phyloP scores from a whole-genome alignment of 148 eudicot genomes.

The Diospyros lotus region DNA sequence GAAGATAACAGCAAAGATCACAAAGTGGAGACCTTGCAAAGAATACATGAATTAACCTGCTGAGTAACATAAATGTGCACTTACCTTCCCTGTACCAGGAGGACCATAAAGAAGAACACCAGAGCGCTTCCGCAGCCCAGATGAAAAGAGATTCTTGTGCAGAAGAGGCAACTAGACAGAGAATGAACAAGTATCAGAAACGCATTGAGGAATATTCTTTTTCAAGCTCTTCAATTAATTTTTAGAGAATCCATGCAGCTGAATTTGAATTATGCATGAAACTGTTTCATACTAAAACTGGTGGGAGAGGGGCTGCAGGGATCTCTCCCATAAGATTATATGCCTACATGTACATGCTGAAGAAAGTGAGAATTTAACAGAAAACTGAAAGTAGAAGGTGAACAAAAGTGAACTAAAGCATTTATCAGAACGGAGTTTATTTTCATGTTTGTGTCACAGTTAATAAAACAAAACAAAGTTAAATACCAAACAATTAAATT shows the following conservation, averaged over 20 bases:
- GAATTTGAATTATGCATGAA: neutral
- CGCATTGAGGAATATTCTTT: neutral
- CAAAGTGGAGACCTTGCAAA: conserved; percentile 5
- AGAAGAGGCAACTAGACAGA: conserved; percentile 75
- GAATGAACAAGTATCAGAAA: neutral
- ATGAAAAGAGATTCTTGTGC: conserved; percentile 94
- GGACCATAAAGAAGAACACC: conserved; percentile 99
- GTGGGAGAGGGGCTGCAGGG: too few species aligned
- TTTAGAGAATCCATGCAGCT: neutral
- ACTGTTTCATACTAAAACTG: neutral
- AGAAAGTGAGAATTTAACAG: too few species aligned
- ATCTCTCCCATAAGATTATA: too few species aligned
- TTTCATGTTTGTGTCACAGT: too few species aligned
- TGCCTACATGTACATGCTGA: too few species aligned
- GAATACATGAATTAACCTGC: neutral
- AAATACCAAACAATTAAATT: too few species aligned
- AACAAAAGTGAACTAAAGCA: too few species aligned
- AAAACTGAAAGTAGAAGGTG: too few species aligned
- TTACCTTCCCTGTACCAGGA: conserved; percentile 97
- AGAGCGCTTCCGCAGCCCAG: conserved; percentile 96
- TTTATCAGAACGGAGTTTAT: too few species aligned
- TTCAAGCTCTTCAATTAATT: neutral
- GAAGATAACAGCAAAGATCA: conserved; percentile 17
- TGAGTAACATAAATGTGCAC: conserved; percentile 12
- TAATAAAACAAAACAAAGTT: too few species aligned